A percentile compares a stretch with the other conserved stretches of the same genome.
phyloP scores from a whole-genome alignment of 1,284 basidiomycete genomes.

The Pascua guehoae region DNA sequence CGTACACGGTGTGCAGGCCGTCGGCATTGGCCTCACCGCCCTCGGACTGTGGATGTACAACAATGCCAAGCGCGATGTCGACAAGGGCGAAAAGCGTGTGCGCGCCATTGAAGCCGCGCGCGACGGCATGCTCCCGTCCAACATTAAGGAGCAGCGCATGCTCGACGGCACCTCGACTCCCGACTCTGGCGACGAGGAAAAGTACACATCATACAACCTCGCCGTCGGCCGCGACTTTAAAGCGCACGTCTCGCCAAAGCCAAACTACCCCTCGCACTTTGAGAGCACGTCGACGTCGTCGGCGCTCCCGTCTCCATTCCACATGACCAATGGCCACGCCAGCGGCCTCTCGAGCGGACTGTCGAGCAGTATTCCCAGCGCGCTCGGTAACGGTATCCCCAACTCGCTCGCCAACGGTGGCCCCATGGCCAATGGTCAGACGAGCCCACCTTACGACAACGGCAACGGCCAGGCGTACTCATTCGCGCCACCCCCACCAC shows the following conservation, averaged over 20 bases:
- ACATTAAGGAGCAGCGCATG: slow-evolving; percentile 33
- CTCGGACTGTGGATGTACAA: slow-evolving; percentile 95
- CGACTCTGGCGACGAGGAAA: not conserved
- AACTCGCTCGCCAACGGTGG: too few species aligned
- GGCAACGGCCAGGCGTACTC: not conserved
- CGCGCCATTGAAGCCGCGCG: slow-evolving; percentile 64
- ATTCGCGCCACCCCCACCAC: slow-evolving; percentile 9
- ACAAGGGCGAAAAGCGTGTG: slow-evolving; percentile 82
- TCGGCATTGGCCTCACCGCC: slow-evolving; percentile 86
- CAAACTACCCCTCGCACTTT: slow-evolving; percentile 25
- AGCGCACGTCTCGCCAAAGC: slow-evolving; percentile 34
- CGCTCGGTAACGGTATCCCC: too few species aligned
- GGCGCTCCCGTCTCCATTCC: too few species aligned
- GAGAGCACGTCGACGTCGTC: not conserved
- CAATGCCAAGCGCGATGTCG: slow-evolving; percentile 86
- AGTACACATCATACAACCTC: too few species aligned
- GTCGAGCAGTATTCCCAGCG: too few species aligned
- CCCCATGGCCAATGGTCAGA: too few species aligned
- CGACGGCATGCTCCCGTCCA: slow-evolving; percentile 52
- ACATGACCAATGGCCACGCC: not conserved
- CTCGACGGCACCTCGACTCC: slow-evolving; percentile 23
- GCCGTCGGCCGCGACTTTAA: not conserved
- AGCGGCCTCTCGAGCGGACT: not conserved
- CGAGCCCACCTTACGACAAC: too few species aligned
- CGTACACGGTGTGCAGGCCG: slow-evolving; percentile 76